Base-by-base conservation (phyloP, 2,329 filamentous ascomycete species). In the Fusarium nanum region DNA sequence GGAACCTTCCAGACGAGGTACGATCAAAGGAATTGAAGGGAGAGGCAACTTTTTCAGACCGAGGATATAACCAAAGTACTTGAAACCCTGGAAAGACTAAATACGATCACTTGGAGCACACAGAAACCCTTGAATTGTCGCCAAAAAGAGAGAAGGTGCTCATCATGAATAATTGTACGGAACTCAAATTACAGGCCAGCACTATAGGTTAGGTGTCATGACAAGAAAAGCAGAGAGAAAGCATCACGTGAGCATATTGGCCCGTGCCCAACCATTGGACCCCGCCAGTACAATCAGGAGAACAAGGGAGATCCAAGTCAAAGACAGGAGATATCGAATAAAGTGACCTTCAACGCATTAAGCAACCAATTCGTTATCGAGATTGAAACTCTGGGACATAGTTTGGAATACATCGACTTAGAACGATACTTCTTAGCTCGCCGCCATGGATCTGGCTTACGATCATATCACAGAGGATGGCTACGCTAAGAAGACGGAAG, bases 381-480 rank as follows among this genome's bases (percentile, higher is more conserved):
- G 11, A 27, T 16, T 20, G 27, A 13, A 14, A 14, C 8, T 2
- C 27, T 18, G 20, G 28, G 16, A 6, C 7, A 66, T 41, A 67
- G 55, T 18, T 8, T 67, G 42, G 30, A 52, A n/a, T 22, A 49
- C 13, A 67, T 27, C 42, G 25, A 44, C 55, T 27, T 41, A 27
- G 20, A 50, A 12, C 47, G 59, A 54, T 42, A 45, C 48, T 52
- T 28, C 22, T 55, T 47, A 32, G 27, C 48, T 54, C 52, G 50
- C 47, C 67, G 56, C 70, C 71, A 98, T 99, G 96, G 96, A 99
- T 88, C 86, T 97, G 77, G 94, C 94, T 46, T 99, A 98, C 87
- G 96, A 99, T 78, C 94, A 97, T 81, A 97, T 98, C 76, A 91
- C 93, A 78, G 93, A 97, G 83, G 91, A 96, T 79, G 87, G 89